Evolutionary conservation across 768 basidiomycete species (phyloP), one percentile per base, ranked within the genome.

Genomic region (Hericium alpestre): DNA sequence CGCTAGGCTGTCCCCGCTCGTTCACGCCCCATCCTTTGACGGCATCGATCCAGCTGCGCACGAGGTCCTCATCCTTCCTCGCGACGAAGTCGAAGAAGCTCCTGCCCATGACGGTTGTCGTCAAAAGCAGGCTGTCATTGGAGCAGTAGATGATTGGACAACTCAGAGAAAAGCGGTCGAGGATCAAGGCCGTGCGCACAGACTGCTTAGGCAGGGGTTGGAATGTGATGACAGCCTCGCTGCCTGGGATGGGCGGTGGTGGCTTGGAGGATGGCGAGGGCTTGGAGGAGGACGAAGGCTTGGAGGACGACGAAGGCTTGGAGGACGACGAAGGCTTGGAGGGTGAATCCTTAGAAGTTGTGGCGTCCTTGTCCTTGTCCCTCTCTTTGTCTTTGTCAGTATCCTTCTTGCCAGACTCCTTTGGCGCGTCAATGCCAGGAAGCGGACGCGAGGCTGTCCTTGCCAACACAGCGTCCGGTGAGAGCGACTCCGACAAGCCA

Each of bases 11-110:
- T 0, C 88, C 89, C 2, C 81, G 79, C 67, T 90, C 89, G 60
- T 90, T 90, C 51, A 90, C 87, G 16, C 88, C 88, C 84, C 88
- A 90, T 2, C 81, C 79, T 66, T 91, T 91, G 63, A 90, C 80
- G 53, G 80, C 79, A 59, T 83, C 83, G 53, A 91, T 83, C 86
- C 87, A 90, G 54, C 74, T 78, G 23, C 81, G 78, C 22, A 91
- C 87, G 52, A 78, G 74, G 11, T 69, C 71, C 69, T 89, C 88
- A 62, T 87, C 86, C 60, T 77, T 73, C 65, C 69, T 72, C 16
- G 76, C 66, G 11, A 91, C 85, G 64, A 87, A 90, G 63, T 91
- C 89, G 64, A 81, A 90, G 70, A 91, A 87, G 59, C 76, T 77
- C 20, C 86, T 77, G 22, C 78, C 79, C 67, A 85, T 79, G 18